Percentiles rank a stretch among this genome's conserved stretches.
phyloP scores from a whole-genome alignment of 139 green algal genomes.

The Ostreobium quekettii region DNA sequence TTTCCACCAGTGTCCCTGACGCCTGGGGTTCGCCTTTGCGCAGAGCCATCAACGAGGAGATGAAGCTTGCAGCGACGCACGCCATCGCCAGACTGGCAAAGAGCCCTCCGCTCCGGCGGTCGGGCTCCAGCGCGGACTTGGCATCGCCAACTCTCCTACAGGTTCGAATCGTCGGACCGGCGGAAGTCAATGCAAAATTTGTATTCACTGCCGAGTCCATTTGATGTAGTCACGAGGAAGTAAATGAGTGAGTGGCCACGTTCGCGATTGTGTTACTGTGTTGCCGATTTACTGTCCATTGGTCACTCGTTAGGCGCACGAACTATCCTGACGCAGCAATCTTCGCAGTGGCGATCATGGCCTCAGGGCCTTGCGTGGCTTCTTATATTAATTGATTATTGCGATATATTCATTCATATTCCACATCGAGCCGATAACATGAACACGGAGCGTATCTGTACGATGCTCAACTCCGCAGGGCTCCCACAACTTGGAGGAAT shows the following conservation, averaged over 20 bases:
- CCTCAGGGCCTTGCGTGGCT: not conserved
- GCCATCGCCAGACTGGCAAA: slow-evolving; percentile 32
- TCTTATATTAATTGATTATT: not conserved
- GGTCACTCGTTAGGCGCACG: too few relatives aligned
- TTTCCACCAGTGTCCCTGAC: too few relatives aligned
- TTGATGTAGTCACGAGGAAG: too few relatives aligned
- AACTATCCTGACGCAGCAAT: too few relatives aligned
- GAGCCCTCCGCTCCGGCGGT: slow-evolving; percentile 13
- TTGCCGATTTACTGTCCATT: too few relatives aligned
- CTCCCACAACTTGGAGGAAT: too few relatives aligned
- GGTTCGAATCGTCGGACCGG: not conserved
- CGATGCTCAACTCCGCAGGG: too few relatives aligned
- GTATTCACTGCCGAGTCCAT: too few relatives aligned
- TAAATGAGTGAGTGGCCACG: too few relatives aligned
- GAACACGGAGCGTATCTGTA: not conserved
- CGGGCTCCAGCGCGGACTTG: slow-evolving; percentile 14
- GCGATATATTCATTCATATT: not conserved
- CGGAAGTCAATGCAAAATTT: too few relatives aligned
- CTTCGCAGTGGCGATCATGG: too few relatives aligned
- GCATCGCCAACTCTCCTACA: slow-evolving; percentile 2
- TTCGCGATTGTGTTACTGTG: too few relatives aligned
- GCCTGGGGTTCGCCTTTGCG: not conserved
- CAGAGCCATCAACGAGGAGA: slow-evolving; percentile 35
- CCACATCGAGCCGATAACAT: not conserved
- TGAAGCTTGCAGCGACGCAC: slow-evolving; percentile 37